phyloP scores from a whole-genome alignment of 441 rosid species.

The California macrophylla region DNA sequence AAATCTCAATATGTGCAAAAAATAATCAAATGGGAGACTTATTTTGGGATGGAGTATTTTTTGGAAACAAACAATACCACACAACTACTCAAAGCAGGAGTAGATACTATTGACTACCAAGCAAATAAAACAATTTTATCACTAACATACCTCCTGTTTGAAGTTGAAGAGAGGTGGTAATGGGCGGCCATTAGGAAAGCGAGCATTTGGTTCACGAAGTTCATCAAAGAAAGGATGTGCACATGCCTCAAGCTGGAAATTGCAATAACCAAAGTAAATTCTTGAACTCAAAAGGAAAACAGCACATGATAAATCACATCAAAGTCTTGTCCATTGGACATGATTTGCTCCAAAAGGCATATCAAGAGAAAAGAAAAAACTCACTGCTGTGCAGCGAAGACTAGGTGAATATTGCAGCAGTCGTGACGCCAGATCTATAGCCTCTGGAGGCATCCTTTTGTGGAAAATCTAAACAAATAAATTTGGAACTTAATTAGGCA shows the following conservation, averaged over 20 bases:
- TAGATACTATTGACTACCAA: neutral
- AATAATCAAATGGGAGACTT: neutral
- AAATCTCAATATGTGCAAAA: neutral
- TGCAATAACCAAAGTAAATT: conserved; percentile 14
- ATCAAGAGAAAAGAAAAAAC: conserved; percentile 14
- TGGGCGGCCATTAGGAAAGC: conserved; percentile 52
- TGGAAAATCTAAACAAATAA: conserved; percentile 39
- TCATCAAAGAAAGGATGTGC: conserved; percentile 68
- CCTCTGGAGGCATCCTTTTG: conserved; percentile 72
- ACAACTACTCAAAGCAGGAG: neutral
- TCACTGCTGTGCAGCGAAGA: conserved; percentile 57
- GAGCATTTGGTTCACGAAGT: conserved; percentile 54
- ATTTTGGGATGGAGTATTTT: too few species aligned
- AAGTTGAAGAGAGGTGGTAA: conserved; percentile 60
- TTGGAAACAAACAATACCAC: too few species aligned
- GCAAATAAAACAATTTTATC: neutral
- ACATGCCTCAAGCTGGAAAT: conserved; percentile 67
- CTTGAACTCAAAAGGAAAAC: neutral
- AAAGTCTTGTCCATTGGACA: neutral
- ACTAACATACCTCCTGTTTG: conserved; percentile 54
- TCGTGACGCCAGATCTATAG: conserved; percentile 60
- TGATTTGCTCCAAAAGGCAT: neutral
- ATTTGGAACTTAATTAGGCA: neutral
- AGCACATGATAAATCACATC: neutral
- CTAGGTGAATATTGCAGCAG: conserved; percentile 66